These are phyloP conservation scores for Pyricularia sp. DNA, from an alignment of 2,329 filamentous ascomycete genomes.

Conservation along the genomic window DNA sequence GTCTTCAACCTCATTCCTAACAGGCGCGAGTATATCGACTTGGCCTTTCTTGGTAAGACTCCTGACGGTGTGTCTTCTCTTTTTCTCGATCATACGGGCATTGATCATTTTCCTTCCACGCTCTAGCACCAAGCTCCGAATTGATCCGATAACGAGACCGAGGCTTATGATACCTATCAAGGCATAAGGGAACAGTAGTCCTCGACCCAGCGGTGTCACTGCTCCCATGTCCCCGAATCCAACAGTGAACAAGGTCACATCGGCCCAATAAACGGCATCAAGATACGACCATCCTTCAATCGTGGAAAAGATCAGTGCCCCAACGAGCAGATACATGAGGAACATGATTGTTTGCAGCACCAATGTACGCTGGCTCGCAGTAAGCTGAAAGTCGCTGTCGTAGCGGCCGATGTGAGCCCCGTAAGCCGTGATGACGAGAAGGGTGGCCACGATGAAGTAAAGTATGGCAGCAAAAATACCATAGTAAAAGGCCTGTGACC, in stretches of 20 bases:
- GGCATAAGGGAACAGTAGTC: slow-evolving; percentile 73
- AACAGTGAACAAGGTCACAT: slow-evolving; percentile 59
- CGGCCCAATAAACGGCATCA: slow-evolving; percentile 71
- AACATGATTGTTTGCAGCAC: slow-evolving; percentile 88
- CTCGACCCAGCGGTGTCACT: slow-evolving; percentile 46
- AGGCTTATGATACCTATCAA: slow-evolving; percentile 69
- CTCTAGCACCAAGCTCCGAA: slow-evolving; percentile 49
- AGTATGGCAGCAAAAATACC: slow-evolving; percentile 70
- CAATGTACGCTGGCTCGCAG: slow-evolving; percentile 71
- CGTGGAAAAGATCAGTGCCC: slow-evolving; percentile 63
- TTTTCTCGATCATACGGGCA: slow-evolving; percentile 50
- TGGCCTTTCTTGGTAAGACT: slow-evolving; percentile 34
- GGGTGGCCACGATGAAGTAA: slow-evolving; percentile 68
- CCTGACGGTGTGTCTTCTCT: slow-evolving; percentile 37
- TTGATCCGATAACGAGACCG: slow-evolving; percentile 30
- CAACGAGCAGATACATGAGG: slow-evolving; percentile 70
- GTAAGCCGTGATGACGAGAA: slow-evolving; percentile 71
- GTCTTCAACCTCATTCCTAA: slow-evolving; percentile 18
- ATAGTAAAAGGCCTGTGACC: slow-evolving; percentile 82
- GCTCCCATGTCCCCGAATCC: slow-evolving; percentile 50
- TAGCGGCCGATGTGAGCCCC: slow-evolving; percentile 66
- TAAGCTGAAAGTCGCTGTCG: slow-evolving; percentile 67
- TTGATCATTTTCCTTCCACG: slow-evolving; percentile 44
- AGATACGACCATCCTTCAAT: slow-evolving; percentile 69
- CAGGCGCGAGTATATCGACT: slow-evolving; percentile 39